Base-by-base conservation (phyloP, 441 rosid species). In the Brassica balearica region DNA sequence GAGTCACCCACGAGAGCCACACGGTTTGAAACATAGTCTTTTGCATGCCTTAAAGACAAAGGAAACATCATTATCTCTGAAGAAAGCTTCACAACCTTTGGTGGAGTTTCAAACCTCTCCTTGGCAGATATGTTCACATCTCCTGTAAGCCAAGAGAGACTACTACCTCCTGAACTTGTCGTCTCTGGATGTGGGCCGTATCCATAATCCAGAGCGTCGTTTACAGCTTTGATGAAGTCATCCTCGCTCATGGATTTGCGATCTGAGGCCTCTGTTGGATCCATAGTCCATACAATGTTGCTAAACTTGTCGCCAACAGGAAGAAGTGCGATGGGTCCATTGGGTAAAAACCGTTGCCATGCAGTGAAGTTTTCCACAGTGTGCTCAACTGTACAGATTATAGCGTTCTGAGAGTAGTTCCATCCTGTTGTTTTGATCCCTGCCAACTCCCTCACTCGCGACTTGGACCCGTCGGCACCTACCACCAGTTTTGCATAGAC, bases 201-300 rank as follows among this genome's bases (percentile, higher is more conserved):
- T 73, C 97, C 99, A 79, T 87, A 67, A 83, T 93, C 94, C 72
- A 93, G 83, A 75, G 98, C 97, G 71, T 90, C 87, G 73, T 95
- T 93, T 59, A 92, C 84, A 68, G 90, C 90, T 72, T 86, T 87
- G 76, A 95, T 81, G 84, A 93, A 92, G 73, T 89, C 93, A 72
- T 78, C 91, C 81, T 92, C 98, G 15, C 83, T 82, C 96, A 91
- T 88, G 12, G 86, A 85, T 78, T 90, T 92, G 20, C 68, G 81
- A 71, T 88, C 90, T 58, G 85, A 84, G 8, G 96, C 83, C 80
- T 91, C 93, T 76, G 87, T 80, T 15, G 98, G 97, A 77, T 78
- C 92, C 97, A 92, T 91, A 34, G 97, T 93, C 99, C 97, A 95
- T 48, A 93, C 97, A 3, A 95, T 92, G 75, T 95, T 95, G 90